Evolutionary conservation across 176 grass and related monocot genomes (phyloP).

Genomic region (barley (Hordeum vulgare)): MorexV3_pseudomolecules_assembly NC_058523.1:488452631-488453130

Average conservation of each 20-base stretch:
- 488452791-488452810: neutral
- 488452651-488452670: neutral
- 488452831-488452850: neutral
- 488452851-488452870: neutral
- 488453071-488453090: conserved; percentile 87
- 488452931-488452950: neutral
- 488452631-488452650: neutral
- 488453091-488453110: conserved; percentile 73
- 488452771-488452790: neutral
- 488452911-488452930: neutral
- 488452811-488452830: neutral
- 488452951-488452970: conserved; percentile 3
- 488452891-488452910: neutral
- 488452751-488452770: neutral
- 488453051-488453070: conserved; percentile 70
- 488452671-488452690: neutral
- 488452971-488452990: conserved; percentile 8
- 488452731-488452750: neutral
- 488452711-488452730: neutral
- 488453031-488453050: conserved; percentile 66
- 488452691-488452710: neutral
- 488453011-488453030: conserved; percentile 79
- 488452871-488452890: neutral
- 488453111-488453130: conserved; percentile 44
- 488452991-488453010: conserved; percentile 4